A percentile compares a stretch with the other conserved stretches of the same genome.
Conservation (phyloP, 2,329 filamentous ascomycete species). For the Fusarium circinatum region DNA sequence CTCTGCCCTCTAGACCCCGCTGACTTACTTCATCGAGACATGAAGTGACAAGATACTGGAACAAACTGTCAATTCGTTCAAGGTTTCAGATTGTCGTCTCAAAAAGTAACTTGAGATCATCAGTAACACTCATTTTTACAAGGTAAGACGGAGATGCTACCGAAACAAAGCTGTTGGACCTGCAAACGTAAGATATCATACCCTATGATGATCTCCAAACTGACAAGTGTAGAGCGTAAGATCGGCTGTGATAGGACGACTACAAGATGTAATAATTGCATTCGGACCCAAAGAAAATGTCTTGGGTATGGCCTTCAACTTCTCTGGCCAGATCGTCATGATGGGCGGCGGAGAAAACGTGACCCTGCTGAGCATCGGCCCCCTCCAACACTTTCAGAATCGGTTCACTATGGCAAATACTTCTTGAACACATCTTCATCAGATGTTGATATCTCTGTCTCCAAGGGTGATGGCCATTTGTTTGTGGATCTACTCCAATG, state of each 20-base stretch:
- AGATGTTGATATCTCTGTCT: background rate
- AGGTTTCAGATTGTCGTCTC: background rate
- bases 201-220: rapidly evolving
- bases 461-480: rapidly evolving
- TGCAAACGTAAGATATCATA: background rate
- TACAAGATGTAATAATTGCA: background rate
- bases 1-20: background rate
- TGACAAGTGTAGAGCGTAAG: background rate
- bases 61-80: rapidly evolving
- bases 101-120: background rate
- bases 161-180: background rate
- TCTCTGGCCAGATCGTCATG: background rate
- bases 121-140: too few species aligned
- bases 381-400: too few species aligned
- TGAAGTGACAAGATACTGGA: background rate
- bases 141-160: background rate
- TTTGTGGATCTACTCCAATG: background rate
- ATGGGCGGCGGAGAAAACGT: background rate
- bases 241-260: background rate
- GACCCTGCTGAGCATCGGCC: background rate
- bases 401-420: background rate
- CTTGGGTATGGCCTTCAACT: background rate
- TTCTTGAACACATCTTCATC: background rate
- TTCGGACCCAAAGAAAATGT: background rate
- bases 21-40: background rate